Conservation (phyloP, 2,329 filamentous ascomycete genomes). For the Epichloe bromicola region DNA sequence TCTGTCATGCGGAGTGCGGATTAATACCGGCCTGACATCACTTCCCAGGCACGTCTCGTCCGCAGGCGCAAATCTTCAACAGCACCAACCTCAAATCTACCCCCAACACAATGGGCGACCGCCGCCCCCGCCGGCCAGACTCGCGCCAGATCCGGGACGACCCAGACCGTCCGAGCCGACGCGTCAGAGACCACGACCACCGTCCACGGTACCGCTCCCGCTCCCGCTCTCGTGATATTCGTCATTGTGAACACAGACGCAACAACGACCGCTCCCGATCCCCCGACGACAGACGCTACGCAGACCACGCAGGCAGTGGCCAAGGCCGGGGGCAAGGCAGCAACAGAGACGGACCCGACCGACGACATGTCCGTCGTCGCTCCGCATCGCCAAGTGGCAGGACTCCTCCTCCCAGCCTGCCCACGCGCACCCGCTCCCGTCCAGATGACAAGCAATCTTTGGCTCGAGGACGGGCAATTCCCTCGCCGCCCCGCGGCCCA, state of each 20-base stretch:
- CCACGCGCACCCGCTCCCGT: slow-evolving; percentile 21
- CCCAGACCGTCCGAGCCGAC: slow-evolving; percentile 25
- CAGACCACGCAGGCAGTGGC: slow-evolving; percentile 7
- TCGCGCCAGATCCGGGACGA: slow-evolving; percentile 51
- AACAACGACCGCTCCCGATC: slow-evolving; percentile 17
- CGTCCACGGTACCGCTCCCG: slow-evolving; percentile 16
- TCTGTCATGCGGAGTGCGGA: too few species aligned
- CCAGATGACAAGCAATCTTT: slow-evolving; percentile 7
- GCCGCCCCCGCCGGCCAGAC: slow-evolving; percentile 28
- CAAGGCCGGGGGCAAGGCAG: background rate
- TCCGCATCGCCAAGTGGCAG: slow-evolving; percentile 23
- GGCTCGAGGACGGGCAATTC: slow-evolving; percentile 12
- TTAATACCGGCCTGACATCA: background rate
- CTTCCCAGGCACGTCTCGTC: background rate
- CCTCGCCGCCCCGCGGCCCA: slow-evolving; percentile 5
- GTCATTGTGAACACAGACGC: slow-evolving; percentile 21
- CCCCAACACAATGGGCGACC: slow-evolving; percentile 19
- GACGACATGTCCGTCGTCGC: slow-evolving; percentile 19
- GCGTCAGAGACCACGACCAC: slow-evolving; percentile 17
- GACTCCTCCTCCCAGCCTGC: slow-evolving; percentile 14
- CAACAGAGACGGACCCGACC: slow-evolving; percentile 13
- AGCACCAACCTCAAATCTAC: background rate
- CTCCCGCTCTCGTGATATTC: slow-evolving; percentile 12
- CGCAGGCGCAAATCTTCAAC: background rate
- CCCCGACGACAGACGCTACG: slow-evolving; percentile 4